Evolutionary conservation across 2,329 filamentous ascomycete genomes (phyloP), one percentile per base, ranked within the genome.

Genomic region (Trichoderma sp.): DNA sequence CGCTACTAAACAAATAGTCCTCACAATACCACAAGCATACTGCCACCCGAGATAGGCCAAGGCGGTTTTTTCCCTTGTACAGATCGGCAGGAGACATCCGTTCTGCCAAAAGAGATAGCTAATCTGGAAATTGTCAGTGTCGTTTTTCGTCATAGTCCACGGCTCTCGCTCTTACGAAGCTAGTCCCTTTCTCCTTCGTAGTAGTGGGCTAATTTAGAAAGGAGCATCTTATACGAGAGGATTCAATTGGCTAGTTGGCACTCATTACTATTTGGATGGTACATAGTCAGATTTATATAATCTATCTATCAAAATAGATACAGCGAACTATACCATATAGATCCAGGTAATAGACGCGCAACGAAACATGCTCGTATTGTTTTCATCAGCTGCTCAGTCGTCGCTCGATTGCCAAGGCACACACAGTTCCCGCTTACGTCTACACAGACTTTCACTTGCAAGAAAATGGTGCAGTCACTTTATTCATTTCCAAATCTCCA

Each of bases 401-500:
- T 49, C 29, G 14, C 35, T 27, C 43, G 58, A 61, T 61, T 40
- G 37, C 27, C 37, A 61, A 21, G 58, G 37, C 37, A 33, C 19
- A 61, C 37, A 61, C 21, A 49, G 43, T 21, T 47, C 43, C 37
- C 58, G 58, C 58, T 61, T 61, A 61, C 5, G 27, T 4, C 21
- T 52, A 62, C 59, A 35, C n/a, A 19, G n/a, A 52, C 13, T 31
- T 24, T 35, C 31, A 52, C n/a, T 21, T 24, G 27, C 27, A 35
- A 31, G 19, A 21, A 10, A 29, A 7, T 52, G n/a, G 43, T 19
- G 29, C 29, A 60, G 8, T 33, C 29, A 19, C 43, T 49, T 62
- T 62, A 62, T 62, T 43, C 52, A 35, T 24, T 62, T 21, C n/a
- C 21, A 52, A 49, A 62, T 33, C 47, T 62, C n/a, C 24, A 29